Base-by-base conservation (phyloP, 1,284 basidiomycete species). In the Ustilago tritici region DNA sequence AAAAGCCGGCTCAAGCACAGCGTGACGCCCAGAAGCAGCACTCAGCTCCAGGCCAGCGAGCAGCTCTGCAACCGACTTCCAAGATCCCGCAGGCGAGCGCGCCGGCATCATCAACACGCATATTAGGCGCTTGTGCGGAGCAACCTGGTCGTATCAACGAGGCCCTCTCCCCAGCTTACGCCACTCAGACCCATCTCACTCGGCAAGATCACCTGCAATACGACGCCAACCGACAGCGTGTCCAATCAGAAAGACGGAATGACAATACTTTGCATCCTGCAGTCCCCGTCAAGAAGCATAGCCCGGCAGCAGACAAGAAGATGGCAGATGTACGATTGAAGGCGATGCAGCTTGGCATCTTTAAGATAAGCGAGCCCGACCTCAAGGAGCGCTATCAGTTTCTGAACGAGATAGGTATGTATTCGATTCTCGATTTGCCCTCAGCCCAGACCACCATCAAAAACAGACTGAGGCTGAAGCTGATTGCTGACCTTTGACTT, bases 311-410 rank as follows among this genome's bases (percentile, higher is more conserved):
- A 2, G 50, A 57, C 43, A 52, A 49, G 36, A 60, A 56, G 15
- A 41, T 46, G 9, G 23, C 59, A 6, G 67, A 76, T 15, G 40
- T 58, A 53, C 65, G 54, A 8, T 53, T 56, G 55, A 71, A 69
- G 35, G 74, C 74, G 1, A 76, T 76, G 74, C 74, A 76, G 56
- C 69, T 76, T 7, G 76, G 72, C 28, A 63, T 80, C 23, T 80
- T 72, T 61, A 73, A 67, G 34, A 68, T 82, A 56, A 67, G 54
- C n/a, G 76, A 76, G 23, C 50, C 65, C 2, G 73, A 82, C 31
- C 41, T 82, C 11, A 67, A 65, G 35, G 68, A 70, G 11, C 66
- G 74, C 36, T 78, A 73, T 41, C 57, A 73, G 3, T 82, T 82
- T 47, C 61, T 74, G 46, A 50, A 73, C 17, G 72, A 80, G 57